A percentile compares a stretch with the other conserved stretches of the same genome.
phyloP scores from a whole-genome alignment of 108 stramenopile genomes.

The Pseudonitzschia multiseries region DNA sequence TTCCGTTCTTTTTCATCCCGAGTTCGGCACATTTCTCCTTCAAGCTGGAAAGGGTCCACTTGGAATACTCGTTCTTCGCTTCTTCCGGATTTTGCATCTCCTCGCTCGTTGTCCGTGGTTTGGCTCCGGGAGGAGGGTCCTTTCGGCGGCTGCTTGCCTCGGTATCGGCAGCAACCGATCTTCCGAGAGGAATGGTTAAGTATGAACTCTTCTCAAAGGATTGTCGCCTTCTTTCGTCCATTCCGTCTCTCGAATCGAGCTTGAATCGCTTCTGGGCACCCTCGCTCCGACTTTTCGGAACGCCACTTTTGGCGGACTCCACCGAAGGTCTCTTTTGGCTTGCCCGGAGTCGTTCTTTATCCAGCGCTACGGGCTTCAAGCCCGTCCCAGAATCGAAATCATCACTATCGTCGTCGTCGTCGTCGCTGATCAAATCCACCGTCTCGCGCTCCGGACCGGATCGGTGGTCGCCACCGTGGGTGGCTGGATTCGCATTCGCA shows the following conservation, averaged over 20 bases:
- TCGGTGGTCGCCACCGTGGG: not conserved
- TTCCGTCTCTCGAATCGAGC: not conserved
- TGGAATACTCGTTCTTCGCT: conserved; percentile 18
- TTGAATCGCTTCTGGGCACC: conserved; percentile 6
- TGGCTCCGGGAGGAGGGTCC: not conserved
- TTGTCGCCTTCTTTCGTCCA: not conserved
- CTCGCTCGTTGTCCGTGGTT: not conserved
- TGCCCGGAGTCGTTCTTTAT: not conserved
- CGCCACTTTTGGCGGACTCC: not conserved
- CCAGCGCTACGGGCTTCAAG: not conserved
- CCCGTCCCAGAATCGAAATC: not conserved
- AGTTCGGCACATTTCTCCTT: conserved; percentile 49
- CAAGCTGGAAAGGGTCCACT: conserved; percentile 35
- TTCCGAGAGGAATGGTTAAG: too few relatives aligned
- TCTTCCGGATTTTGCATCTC: not conserved
- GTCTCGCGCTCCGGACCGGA: not conserved
- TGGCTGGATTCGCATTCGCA: too few relatives aligned
- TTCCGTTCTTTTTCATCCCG: conserved; percentile 46
- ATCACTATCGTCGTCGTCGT: not conserved
- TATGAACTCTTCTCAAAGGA: not conserved
- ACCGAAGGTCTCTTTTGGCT: not conserved
- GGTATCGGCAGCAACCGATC: not conserved
- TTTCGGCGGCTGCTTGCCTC: not conserved
- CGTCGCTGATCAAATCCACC: not conserved
- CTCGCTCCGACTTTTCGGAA: not conserved